Evolutionary conservation across 192 early-diverging fungal species (phyloP), one percentile per base, ranked within the genome.

Genomic region (Coemansia sp.): DNA sequence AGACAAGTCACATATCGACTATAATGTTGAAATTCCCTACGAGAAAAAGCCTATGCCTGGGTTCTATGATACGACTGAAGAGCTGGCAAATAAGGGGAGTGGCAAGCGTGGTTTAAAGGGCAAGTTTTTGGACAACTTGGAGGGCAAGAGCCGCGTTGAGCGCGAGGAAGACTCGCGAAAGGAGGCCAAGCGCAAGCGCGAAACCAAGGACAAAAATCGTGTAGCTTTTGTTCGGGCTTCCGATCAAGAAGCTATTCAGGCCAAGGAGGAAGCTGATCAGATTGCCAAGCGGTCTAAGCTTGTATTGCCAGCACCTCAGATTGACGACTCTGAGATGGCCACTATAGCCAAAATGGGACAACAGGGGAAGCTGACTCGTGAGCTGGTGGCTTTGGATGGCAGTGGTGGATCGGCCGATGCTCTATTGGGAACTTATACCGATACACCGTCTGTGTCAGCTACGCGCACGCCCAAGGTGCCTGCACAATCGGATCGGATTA

Each of bases 21-120:
- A 96, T 75, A 97, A 97, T 69, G 88, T 90, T 32, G 95, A 99
- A 54, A 94, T 97, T 59, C 97, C 97, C 9, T 97, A 95, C 62
- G 92, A 98, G 76, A 90, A 89, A 43, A 83, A 83, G 38, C 90
- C 93, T 0, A 85, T 93, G 45, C 83, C 89, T 9, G 97, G 97
- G 19, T 99, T 99, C 60, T 95, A 91, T 73, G 93, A 97, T 71
- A 90, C 90, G 3, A 89, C 90, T 0, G 93, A 93, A 24, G 97
- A 99, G 77, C 82, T 88, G 45, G 85, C 81, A 9, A 83, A 86
- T 1, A 60, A 61, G 35, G 80, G 70, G 35, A 84, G 87, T 38
- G 84, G 84, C 15, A 62, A 67, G 9, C 88, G 87, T 48, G 84
- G 87, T 59, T 59, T 93, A 10, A 91, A 89, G 56, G 87, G 87